Percentiles rank a stretch among this genome's conserved stretches.
Conservation (phyloP, 306 rosid genomes). For the Medicago ruthenica region DNA sequence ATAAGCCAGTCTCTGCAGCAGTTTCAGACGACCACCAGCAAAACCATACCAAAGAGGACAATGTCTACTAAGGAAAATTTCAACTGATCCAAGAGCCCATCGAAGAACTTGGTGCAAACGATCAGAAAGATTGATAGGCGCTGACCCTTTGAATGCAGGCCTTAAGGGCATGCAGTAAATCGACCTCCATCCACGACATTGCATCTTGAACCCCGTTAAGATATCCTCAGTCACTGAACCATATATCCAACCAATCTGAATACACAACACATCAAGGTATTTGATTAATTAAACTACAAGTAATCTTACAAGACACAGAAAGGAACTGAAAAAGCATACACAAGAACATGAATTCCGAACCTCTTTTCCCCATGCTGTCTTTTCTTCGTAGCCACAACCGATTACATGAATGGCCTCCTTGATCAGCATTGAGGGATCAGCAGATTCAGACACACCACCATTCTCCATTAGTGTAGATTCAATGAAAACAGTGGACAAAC, state of each 20-base stretch:
- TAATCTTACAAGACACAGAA: neutral
- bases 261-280: constrained; percentile 39
- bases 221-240: constrained; percentile 99
- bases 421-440: constrained; percentile 77
- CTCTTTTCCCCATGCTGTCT: constrained; percentile 99
- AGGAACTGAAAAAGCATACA: neutral
- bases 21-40: constrained; percentile 92
- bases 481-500: constrained; percentile 87
- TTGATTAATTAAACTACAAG: constrained; percentile 32
- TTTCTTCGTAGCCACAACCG: constrained; percentile 94
- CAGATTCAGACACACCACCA: constrained; percentile 91
- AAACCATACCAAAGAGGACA: constrained; percentile 99
- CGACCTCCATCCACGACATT: constrained; percentile 99
- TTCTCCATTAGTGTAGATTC: constrained; percentile 97
- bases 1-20: constrained; percentile 90
- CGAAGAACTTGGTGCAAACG: constrained; percentile 97
- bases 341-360: constrained; percentile 48
- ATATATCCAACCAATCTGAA: constrained; percentile 97
- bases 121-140: constrained; percentile 95
- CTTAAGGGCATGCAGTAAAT: constrained; percentile 96
- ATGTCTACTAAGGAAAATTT: constrained; percentile 97
- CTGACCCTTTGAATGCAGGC: constrained; percentile 99
- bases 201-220: constrained; percentile 98
- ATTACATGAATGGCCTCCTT: constrained; percentile 99
- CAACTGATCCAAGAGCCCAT: constrained; percentile 99